A percentile compares a stretch with the other conserved stretches of the same genome.
Conservation (phyloP, 257 asterid species). For the Solanum pimpinellifolium region DNA sequence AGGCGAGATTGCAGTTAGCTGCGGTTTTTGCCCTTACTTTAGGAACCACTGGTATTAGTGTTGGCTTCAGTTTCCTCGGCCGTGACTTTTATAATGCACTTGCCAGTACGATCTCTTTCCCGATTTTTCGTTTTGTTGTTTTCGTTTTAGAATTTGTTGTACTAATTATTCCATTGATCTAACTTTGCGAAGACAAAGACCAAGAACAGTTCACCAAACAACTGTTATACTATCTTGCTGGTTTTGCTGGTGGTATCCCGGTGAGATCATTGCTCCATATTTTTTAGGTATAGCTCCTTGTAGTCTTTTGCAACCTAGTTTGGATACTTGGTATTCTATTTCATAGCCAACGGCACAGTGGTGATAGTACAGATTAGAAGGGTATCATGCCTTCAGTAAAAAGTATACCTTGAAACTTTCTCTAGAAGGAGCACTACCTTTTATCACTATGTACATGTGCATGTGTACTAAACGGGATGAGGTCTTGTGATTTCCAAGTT, state of each 20-base stretch:
- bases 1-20: slow-evolving; percentile 62
- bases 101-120: slow-evolving; percentile 47
- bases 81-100: slow-evolving; percentile 91
- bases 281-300: slow-evolving; percentile 40
- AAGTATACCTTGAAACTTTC: neutral
- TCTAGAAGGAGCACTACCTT: neutral
- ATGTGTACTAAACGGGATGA: neutral
- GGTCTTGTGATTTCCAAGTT: neutral
- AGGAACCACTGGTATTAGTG: slow-evolving; percentile 89
- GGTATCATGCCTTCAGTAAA: neutral
- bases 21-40: slow-evolving; percentile 84
- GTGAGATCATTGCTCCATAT: slow-evolving; percentile 74
- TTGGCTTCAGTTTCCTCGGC: slow-evolving; percentile 81
- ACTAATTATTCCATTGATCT: neutral
- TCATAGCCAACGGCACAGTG: neutral
- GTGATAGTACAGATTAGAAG: neutral
- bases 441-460: neutral
- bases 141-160: neutral
- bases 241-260: slow-evolving; percentile 89
- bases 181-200: slow-evolving; percentile 54
- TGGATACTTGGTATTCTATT: neutral
- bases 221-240: slow-evolving; percentile 58
- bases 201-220: slow-evolving; percentile 82
- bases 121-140: neutral
- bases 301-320: neutral